Percentiles rank a stretch among this genome's conserved stretches.
Conservation (phyloP, 495 filamentous ascomycete species). For the Massariosphaeria phaeospora region DNA sequence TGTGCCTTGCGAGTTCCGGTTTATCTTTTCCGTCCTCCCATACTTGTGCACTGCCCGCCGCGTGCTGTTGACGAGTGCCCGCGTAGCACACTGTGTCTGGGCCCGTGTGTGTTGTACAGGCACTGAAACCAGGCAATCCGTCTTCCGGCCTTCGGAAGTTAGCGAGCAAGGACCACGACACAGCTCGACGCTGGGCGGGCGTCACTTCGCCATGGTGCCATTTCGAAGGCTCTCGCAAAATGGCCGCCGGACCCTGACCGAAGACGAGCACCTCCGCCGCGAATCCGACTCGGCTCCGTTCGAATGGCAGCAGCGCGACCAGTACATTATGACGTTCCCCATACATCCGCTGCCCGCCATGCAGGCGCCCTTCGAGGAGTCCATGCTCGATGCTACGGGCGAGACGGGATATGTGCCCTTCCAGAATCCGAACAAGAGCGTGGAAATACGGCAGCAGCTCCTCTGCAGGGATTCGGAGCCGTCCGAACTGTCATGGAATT, state of each 20-base stretch:
- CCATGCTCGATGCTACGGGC: conserved; percentile 66
- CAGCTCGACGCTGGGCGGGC: not conserved
- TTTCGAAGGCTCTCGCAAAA: conserved; percentile 19
- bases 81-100: not conserved
- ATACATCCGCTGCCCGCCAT: conserved; percentile 76
- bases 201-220: conserved; percentile 11
- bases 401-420: conserved; percentile 38
- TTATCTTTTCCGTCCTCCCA: not conserved
- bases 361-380: conserved; percentile 92
- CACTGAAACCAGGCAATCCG: conserved; percentile 6
- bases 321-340: conserved; percentile 42
- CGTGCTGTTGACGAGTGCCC: no score
- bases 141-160: conserved; percentile 9
- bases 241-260: conserved; percentile 6
- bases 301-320: conserved; percentile 28
- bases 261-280: no score
- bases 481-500: conserved; percentile 48
- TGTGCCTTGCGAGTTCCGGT: no score
- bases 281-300: conserved; percentile 11
- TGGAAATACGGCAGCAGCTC: conserved; percentile 58
- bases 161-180: not conserved
- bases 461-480: conserved; percentile 52
- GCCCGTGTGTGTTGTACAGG: conserved; percentile 16
- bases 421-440: conserved; percentile 18
- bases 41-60: conserved; percentile 28